Conservation (phyloP, 1,284 basidiomycete genomes). For the Takashimella koratensis region DNA sequence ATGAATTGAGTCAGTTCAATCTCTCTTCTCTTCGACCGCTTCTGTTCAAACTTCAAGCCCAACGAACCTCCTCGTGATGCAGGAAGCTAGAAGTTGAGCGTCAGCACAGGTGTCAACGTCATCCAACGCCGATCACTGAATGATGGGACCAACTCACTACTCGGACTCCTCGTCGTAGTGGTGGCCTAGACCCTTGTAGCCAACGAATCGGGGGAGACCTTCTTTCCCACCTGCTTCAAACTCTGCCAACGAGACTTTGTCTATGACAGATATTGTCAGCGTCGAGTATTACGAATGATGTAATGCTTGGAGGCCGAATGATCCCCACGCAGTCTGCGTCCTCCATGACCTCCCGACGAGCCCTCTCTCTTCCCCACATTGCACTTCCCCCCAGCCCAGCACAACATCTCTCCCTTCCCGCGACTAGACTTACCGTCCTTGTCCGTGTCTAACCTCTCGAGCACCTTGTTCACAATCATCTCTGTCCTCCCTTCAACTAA, state of each 20-base stretch:
- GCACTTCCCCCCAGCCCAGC: background rate
- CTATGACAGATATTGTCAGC: slow-evolving; percentile 16
- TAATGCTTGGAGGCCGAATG: no score
- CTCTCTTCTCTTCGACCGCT: no score
- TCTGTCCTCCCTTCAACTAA: slow-evolving; percentile 83
- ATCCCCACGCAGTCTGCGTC: background rate
- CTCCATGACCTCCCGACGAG: background rate
- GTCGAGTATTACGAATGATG: no score
- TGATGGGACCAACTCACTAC: slow-evolving; percentile 44
- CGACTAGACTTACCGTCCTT: slow-evolving; percentile 62
- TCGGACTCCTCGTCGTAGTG: slow-evolving; percentile 53
- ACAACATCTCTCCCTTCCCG: background rate
- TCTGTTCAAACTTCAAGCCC: no score
- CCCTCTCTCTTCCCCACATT: background rate
- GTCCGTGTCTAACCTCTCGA: slow-evolving; percentile 71
- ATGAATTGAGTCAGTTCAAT: slow-evolving; percentile 2
- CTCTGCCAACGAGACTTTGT: slow-evolving; percentile 72
- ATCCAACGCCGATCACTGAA: background rate
- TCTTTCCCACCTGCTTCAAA: slow-evolving; percentile 71
- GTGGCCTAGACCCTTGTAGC: slow-evolving; percentile 81
- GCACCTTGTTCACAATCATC: slow-evolving; percentile 70
- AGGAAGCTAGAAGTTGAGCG: no score
- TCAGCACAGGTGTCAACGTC: no score
- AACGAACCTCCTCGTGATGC: slow-evolving; percentile 73
- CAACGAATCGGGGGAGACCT: slow-evolving; percentile 79